phyloP scores from a whole-genome alignment of 306 rosid genomes.

The Prunus campanulata region DNA sequence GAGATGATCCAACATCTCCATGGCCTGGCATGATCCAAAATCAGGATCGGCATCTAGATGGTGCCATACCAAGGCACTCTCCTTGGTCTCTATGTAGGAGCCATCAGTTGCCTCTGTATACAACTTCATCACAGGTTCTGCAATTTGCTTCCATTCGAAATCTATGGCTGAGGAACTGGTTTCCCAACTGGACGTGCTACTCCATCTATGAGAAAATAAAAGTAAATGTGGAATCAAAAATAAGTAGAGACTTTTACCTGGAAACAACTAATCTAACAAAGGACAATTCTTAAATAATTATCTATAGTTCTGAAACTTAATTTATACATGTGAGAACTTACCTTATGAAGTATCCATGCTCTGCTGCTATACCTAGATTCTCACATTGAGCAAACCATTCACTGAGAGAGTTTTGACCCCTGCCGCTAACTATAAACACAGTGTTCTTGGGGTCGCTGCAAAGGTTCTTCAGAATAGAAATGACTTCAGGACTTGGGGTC shows the following conservation, averaged over 20 bases:
- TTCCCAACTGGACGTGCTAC: conserved; percentile 56
- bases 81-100: conserved; percentile 65
- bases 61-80: conserved; percentile 79
- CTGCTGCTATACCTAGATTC: conserved; percentile 89
- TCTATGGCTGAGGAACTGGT: conserved; percentile 24
- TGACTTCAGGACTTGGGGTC: conserved; percentile 58
- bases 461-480: conserved; percentile 58
- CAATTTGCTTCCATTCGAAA: conserved; percentile 57
- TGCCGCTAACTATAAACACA: conserved; percentile 83
- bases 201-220: conserved; percentile 58
- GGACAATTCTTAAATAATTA: too few species aligned
- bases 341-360: conserved; percentile 87
- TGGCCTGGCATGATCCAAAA: conserved; percentile 68
- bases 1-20: conserved; percentile 64
- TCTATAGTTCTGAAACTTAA: not conserved
- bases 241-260: conserved; percentile 5
- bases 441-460: conserved; percentile 70
- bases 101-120: conserved; percentile 67
- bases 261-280: not conserved
- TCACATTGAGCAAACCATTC: conserved; percentile 73
- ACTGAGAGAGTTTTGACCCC: conserved; percentile 55
- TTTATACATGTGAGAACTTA: conserved; percentile 17
- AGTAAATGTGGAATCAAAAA: conserved; percentile 10
- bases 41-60: conserved; percentile 51
- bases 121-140: conserved; percentile 59